Base-by-base conservation (phyloP, 371 early-diverging fungal species). In the Funneliformis caledonium region DNA sequence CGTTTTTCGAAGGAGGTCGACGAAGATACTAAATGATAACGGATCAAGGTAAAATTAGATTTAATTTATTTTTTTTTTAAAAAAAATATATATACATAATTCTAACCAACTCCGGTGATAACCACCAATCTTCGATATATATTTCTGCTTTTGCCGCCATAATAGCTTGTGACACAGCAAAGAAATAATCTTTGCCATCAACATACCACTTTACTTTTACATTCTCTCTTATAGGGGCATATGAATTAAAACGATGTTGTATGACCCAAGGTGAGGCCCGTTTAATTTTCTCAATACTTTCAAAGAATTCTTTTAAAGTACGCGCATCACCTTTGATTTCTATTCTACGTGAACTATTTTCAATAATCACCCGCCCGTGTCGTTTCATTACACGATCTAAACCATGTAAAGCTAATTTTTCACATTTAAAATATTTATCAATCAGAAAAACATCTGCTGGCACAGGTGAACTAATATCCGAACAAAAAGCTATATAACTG, bases 41-140 rank as follows among this genome's bases (percentile, higher is more conserved):
- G 56, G 56, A 19, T 56, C 19, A 56, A n/a, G 50, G 11, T 11
- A 50, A 50, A 48, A 50, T 14, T 14, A 52, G 19, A 3, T 37
- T 37, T 37, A 37, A 37, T 2, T 1, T 2, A 37, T 37, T 37
- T 37, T 37, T 37, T 37, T 59, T 80, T 50, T 50, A 50, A 50
- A 12, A 50, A 50, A 50, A 50, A 10, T 62, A 31, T 72, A 6
- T 62, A 2, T 62, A 10, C 22, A 11, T 10, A 22, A 22, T 69
- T 16, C 82, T 87, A 89, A 91, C 92, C 89, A 94, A 80, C 74
- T 94, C 93, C 11, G 95, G 95, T 37, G 93, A 89, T 45, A 95
- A 86, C 95, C 96, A 97, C 97, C 97, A 97, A 85, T 94, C 97
- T 61, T 90, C 89, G 80, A 96, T 95, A 83, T 92, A 96, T 65